Base-by-base conservation (phyloP, 1,284 basidiomycete species). In the Rhodotorula sp. region DNA sequence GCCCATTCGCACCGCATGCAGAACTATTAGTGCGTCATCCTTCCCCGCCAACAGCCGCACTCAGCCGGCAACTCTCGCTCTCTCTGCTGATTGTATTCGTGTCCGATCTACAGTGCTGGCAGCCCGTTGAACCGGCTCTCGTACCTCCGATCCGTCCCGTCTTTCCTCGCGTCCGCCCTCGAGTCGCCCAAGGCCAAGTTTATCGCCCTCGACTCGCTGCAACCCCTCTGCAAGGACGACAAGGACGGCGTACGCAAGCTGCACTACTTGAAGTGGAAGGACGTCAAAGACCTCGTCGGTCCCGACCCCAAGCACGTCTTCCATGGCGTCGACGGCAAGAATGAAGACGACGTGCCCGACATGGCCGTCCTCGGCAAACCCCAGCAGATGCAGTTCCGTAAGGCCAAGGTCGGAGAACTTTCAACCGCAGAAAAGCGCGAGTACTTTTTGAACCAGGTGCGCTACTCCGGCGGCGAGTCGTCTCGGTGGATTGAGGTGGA, bases 121-220 rank as follows among this genome's bases (percentile, higher is more conserved):
- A 76, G 74, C 61, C 75, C 72, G 18, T 54, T 76, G 48, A 76
- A 76, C 66, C 75, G 75, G 5, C 64, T 76, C 4, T 70, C 68
- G 23, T 76, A 76, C 73, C 69, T 76, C 16, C 65, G 75, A 7
- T 64, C 58, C 3, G 66, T 68, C 21, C 61, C 65, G n/a, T 62
- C 73, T 15, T 83, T 82, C 73, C 75, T 83, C 67, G 79, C 81
- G 58, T 75, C 75, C 5, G 79, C 81, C 15, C 74, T 81, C 29
- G 68, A 67, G 6, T 79, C 78, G 26, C 67, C 78, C 26, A 69
- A 76, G 6, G 77, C 81, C 5, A 72, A 75, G 14, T 81, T 82
- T 63, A 64, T 83, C 56, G 59, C 81, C 6, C 71, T 81, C 64
- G 73, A 80, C 67, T 52, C 74, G 58, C 78, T 80, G 57, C 56